Base-by-base conservation (phyloP, 371 early-diverging fungal species). In the Apophysomyces ossiformis region DNA sequence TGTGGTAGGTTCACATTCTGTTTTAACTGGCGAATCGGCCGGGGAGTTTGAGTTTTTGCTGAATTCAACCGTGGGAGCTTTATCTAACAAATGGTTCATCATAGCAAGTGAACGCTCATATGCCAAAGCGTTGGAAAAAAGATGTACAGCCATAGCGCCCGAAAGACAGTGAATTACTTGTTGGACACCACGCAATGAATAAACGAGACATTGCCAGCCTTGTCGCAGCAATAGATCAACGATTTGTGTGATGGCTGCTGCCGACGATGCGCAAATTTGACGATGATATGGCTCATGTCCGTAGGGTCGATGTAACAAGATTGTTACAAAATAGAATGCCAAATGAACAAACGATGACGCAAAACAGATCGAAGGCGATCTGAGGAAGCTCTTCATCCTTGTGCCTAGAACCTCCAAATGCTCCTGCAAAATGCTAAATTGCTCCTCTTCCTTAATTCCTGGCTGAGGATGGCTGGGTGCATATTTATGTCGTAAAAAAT, bases 91-190 rank as follows among this genome's bases (percentile, higher is more conserved):
- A 18, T 61, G 61, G 7, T 62, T 37, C 61, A 71, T 64, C 32
- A 71, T 45, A 4, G 58, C 54, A 15, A 64, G 47, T 15, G 68
- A 60, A 35, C 66, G 58, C n/a, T 62, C 43, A 43, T 63, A 71
- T 43, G 61, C 54, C 58, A 61, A 61, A 26, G 61, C 45, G 37
- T 65, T 68, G 13, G 63, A 63, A 37, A 59, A 66, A 12, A 67
- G 60, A 41, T 75, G 77, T 1, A 80, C 44, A 1, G 81, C 76
- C 4, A 72, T 61, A 0, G 81, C 76, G 2, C 78, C 76, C 4
- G 81, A 73, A 8, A 81, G 41, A 58, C 74, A 81, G 50, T 81
- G 74, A 12, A 81, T 58, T 4, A 74, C 71, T 58, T 81, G 76
- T 18, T 78, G 81, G 0, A 78, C 69, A 0, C 81, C 81, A 38